Percentiles rank a stretch among this genome's conserved stretches.
These are phyloP conservation scores for Pachyrhizus erosus DNA, from an alignment of 306 rosid genomes.

Conservation along the genomic window DNA sequence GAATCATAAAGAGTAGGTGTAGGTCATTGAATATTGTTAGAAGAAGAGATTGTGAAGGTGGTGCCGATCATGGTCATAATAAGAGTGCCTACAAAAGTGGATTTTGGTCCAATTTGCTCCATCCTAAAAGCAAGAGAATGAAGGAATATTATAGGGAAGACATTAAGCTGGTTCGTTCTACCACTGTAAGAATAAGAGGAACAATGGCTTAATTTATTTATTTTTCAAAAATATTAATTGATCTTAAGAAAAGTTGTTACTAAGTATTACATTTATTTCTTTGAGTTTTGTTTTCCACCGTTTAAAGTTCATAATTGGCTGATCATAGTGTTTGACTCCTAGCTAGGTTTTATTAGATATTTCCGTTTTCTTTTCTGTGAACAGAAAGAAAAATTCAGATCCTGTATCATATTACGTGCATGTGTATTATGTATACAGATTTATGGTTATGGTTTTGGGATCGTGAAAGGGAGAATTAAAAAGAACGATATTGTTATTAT, in stretches of 20 bases:
- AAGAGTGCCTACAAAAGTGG: constrained; percentile 45
- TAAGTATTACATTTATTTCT: background rate
- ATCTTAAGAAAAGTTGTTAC: background rate
- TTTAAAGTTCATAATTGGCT: background rate
- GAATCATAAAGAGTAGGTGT: constrained; percentile 48
- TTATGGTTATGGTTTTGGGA: background rate
- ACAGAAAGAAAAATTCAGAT: background rate
- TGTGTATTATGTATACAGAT: constrained; percentile 29
- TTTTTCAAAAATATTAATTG: background rate
- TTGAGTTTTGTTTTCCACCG: background rate
- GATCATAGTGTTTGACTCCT: background rate
- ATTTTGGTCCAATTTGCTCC: constrained; percentile 63
- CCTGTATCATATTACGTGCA: background rate
- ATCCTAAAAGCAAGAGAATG: constrained; percentile 48
- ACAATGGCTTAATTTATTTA: background rate
- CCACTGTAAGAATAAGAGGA: constrained; percentile 41
- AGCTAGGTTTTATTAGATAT: background rate
- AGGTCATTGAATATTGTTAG: constrained; percentile 56
- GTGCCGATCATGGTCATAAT: background rate
- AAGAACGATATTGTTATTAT: background rate
- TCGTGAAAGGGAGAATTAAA: background rate
- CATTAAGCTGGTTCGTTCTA: constrained; percentile 40
- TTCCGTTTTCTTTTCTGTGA: background rate
- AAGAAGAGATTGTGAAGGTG: background rate
- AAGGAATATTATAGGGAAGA: constrained; percentile 1